These are phyloP conservation scores for Globisporangium nagaii DNA, from an alignment of 352 stramenopile genomes.

Conservation along the genomic window DNA sequence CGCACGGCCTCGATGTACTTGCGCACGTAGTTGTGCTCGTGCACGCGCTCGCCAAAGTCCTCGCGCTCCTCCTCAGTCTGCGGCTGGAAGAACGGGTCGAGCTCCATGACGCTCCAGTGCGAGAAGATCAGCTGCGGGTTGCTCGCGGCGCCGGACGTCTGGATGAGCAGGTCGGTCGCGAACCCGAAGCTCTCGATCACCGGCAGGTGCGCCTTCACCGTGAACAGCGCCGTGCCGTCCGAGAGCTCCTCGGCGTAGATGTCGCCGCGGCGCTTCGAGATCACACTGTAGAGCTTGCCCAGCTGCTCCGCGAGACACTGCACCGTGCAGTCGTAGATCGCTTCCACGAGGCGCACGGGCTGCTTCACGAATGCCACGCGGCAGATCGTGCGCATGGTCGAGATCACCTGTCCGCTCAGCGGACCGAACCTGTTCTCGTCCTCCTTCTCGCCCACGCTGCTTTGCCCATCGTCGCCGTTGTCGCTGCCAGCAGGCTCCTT, in stretches of 20 bases:
- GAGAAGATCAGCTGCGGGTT: conserved; percentile 95
- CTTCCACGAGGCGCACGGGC: conserved; percentile 88
- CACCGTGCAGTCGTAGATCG: conserved; percentile 87
- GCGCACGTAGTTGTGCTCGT: conserved; percentile 92
- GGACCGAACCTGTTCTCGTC: conserved; percentile 54
- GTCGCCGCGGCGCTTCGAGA: conserved; percentile 91
- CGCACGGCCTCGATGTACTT: conserved; percentile 93
- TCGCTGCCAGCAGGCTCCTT: conserved; percentile 18
- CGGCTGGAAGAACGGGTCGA: conserved; percentile 96
- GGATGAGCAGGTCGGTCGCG: conserved; percentile 89
- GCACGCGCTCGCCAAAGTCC: conserved; percentile 91
- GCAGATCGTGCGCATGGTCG: conserved; percentile 66
- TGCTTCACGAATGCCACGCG: conserved; percentile 77
- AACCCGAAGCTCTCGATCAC: conserved; percentile 94
- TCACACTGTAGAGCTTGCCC: conserved; percentile 92
- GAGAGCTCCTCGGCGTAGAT: conserved; percentile 85
- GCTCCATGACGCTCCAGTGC: conserved; percentile 92
- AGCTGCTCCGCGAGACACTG: conserved; percentile 88
- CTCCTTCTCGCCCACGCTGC: conserved; percentile 8
- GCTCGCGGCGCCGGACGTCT: conserved; percentile 93
- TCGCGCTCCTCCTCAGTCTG: conserved; percentile 94
- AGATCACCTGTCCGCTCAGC: conserved; percentile 79
- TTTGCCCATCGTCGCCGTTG: conserved; percentile 11
- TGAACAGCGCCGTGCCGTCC: conserved; percentile 93
- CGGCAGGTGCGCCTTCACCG: conserved; percentile 90